phyloP scores from a whole-genome alignment of 345 rosid species.

The Rhizophora apiculata region DNA sequence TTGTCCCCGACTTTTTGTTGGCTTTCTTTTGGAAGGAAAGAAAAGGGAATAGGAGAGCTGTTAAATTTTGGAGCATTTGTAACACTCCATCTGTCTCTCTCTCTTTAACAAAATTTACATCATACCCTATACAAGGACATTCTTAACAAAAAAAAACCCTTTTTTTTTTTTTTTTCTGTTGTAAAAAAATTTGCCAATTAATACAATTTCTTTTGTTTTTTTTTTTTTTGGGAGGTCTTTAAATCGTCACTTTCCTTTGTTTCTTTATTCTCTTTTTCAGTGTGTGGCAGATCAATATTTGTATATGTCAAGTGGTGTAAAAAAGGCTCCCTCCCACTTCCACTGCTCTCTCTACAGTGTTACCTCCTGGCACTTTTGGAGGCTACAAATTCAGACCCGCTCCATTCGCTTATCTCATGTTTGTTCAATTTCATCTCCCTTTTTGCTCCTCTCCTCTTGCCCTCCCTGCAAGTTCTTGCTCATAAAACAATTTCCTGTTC shows the following conservation, averaged over 20 bases:
- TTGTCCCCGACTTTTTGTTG: slow-evolving; percentile 27
- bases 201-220: too few relatives aligned
- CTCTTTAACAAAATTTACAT: slow-evolving; percentile 16
- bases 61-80: slow-evolving; percentile 23
- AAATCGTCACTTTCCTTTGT: background rate
- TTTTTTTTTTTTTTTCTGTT: too few relatives aligned
- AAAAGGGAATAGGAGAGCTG: slow-evolving; percentile 18
- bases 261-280: slow-evolving; percentile 24
- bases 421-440: slow-evolving; percentile 12
- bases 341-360: slow-evolving; percentile 1
- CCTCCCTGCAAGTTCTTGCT: slow-evolving; percentile 5
- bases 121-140: slow-evolving; percentile 11
- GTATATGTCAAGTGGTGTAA: slow-evolving; percentile 41
- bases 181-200: background rate
- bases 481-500: background rate
- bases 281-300: slow-evolving; percentile 38
- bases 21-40: slow-evolving; percentile 35
- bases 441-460: background rate
- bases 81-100: slow-evolving; percentile 13
- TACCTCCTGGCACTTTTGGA: slow-evolving; percentile 21
- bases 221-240: background rate
- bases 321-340: slow-evolving; percentile 11
- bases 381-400: slow-evolving; percentile 51
- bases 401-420: slow-evolving; percentile 26
- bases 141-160: background rate